phyloP scores from a whole-genome alignment of 257 asterid species.

The Solanum gracilifrons region DNA sequence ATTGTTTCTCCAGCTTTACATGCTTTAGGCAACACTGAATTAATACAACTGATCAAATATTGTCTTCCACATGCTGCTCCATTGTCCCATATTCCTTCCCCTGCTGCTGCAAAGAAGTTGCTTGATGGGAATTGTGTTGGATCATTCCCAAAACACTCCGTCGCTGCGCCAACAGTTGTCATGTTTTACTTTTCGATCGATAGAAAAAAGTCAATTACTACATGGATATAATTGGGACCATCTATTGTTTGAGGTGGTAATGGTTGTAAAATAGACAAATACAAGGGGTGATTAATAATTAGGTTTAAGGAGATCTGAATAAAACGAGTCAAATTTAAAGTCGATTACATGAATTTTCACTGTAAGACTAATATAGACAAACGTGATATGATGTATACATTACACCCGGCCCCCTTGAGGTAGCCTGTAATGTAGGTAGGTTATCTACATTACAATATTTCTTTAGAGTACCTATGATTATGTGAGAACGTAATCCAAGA shows the following conservation, averaged over 20 bases:
- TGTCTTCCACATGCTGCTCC: slow-evolving; percentile 86
- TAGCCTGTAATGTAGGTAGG: background rate
- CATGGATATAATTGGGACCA: background rate
- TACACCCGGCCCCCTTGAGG: background rate
- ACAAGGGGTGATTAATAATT: background rate
- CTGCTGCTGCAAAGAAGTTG: slow-evolving; percentile 67
- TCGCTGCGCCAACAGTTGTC: slow-evolving; percentile 18
- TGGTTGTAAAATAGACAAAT: background rate
- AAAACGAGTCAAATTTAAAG: background rate
- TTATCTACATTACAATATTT: background rate
- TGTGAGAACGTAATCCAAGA: background rate
- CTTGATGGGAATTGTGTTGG: slow-evolving; percentile 54
- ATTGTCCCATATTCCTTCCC: slow-evolving; percentile 74
- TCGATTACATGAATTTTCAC: background rate
- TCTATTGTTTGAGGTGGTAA: background rate
- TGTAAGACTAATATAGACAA: background rate
- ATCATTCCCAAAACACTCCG: slow-evolving; percentile 53
- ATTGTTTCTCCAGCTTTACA: slow-evolving; percentile 36
- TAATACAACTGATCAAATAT: slow-evolving; percentile 62
- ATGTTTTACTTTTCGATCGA: background rate
- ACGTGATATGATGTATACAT: background rate
- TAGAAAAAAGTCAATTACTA: background rate
- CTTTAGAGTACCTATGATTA: background rate
- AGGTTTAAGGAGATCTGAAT: background rate
- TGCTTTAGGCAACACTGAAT: slow-evolving; percentile 24